Percentiles rank a stretch among this genome's conserved stretches.
These are phyloP conservation scores for Trichoderma brevicompactum DNA, from an alignment of 2,329 filamentous ascomycete species.

Conservation along the genomic window DNA sequence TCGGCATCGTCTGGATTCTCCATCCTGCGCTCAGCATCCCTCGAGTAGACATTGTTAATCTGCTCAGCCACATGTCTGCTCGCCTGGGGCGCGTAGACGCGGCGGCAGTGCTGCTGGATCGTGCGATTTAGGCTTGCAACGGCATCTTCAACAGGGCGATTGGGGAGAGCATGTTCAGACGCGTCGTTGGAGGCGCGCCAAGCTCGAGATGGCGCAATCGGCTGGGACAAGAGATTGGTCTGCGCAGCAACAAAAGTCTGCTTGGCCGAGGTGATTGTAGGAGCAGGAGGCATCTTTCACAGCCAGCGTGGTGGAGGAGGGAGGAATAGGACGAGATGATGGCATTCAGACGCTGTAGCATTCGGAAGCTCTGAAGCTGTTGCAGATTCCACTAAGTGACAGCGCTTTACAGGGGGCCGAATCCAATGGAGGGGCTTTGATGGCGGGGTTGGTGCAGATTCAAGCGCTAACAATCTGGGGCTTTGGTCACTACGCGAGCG, in stretches of 20 bases:
- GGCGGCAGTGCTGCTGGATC: conserved; percentile 66
- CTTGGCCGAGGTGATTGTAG: conserved; percentile 66
- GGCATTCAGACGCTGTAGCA: background rate
- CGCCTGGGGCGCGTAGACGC: conserved; percentile 70
- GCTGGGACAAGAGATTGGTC: conserved; percentile 65
- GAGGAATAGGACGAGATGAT: background rate
- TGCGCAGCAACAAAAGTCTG: conserved; percentile 66
- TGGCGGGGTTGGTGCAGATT: background rate
- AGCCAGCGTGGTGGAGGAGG: background rate
- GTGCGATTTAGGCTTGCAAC: conserved; percentile 63
- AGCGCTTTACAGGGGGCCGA: too few species aligned
- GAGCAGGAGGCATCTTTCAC: conserved; percentile 38
- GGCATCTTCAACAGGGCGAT: conserved; percentile 60
- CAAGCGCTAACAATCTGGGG: too few species aligned
- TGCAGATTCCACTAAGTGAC: background rate
- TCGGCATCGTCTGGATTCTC: conserved; percentile 44
- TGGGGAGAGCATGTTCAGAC: conserved; percentile 48
- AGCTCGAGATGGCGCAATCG: conserved; percentile 58
- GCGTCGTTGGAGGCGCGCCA: conserved; percentile 56
- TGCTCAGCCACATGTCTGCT: conserved; percentile 73
- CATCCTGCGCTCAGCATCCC: conserved; percentile 48
- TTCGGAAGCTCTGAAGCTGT: background rate
- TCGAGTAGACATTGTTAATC: conserved; percentile 67
- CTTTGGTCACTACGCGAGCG: too few species aligned
- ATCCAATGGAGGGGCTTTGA: too few species aligned